Evolutionary conservation across 805 yeast genomes (phyloP).

Genomic region (Candida krabiensis): DNA sequence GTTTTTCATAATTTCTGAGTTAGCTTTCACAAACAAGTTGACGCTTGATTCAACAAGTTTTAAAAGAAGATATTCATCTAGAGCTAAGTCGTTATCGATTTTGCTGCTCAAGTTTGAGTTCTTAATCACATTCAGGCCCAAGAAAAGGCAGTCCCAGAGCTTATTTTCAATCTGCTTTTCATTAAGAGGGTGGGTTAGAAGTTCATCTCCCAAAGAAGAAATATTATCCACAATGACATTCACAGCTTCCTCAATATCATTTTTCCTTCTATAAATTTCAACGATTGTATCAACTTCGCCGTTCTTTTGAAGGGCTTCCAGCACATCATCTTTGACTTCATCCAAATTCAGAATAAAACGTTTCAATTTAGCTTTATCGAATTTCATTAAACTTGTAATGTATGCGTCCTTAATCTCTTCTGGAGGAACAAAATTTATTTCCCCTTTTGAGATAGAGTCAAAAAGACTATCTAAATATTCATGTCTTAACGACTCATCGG

Average conservation of each 20-base stretch:
- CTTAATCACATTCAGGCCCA: conserved; percentile 36
- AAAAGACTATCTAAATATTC: conserved; percentile 37
- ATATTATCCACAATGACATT: conserved; percentile 23
- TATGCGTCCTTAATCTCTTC: conserved; percentile 23
- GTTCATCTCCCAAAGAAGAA: conserved; percentile 13
- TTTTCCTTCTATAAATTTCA: conserved; percentile 27
- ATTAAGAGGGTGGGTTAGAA: conserved; percentile 19
- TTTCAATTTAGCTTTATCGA: conserved; percentile 17
- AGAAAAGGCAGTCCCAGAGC: conserved; percentile 36
- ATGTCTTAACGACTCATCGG: conserved; percentile 28
- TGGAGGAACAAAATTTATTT: conserved; percentile 6
- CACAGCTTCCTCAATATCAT: conserved; percentile 34
- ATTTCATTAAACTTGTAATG: conserved; percentile 27
- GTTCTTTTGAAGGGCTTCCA: conserved; percentile 23
- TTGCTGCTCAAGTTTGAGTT: conserved; percentile 17
- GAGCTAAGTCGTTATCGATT: conserved; percentile 22
- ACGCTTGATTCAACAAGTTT: conserved; percentile 40
- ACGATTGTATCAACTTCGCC: conserved; percentile 35
- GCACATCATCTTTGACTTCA: conserved; percentile 15
- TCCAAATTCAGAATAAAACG: conserved; percentile 19
- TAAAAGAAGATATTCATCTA: conserved; percentile 40
- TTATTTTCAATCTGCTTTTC: conserved; percentile 23
- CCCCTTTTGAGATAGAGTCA: conserved; percentile 17
- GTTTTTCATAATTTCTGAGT: conserved; percentile 8
- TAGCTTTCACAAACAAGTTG: conserved; percentile 31